Base-by-base conservation (phyloP, 2,329 filamentous ascomycete species). In the Stenocarpella maydis region DNA sequence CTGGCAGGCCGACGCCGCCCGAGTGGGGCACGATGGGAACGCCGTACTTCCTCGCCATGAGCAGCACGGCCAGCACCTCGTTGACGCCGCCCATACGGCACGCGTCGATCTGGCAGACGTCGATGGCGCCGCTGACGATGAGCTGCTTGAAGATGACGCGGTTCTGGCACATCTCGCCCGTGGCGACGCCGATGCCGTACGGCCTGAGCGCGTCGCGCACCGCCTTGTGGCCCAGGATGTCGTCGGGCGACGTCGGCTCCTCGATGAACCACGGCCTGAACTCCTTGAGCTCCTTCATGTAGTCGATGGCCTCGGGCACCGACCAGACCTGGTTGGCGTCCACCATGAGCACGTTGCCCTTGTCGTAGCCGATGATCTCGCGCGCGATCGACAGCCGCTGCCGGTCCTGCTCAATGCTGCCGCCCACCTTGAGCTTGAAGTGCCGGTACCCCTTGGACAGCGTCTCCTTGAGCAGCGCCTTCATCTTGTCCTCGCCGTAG, bases 81-180 rank as follows among this genome's bases (percentile, higher is more conserved):
- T 97, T 97, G 54, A 97, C 93, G 72, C 94, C 94, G 50, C 94
- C 94, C 74, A 97, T 87, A 31, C 94, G 91, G 84, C 94, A 97
- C 3, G 94, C 94, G 76, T 97, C 94, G 75, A 96, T 92, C 81
- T 97, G 94, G 78, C 93, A 94, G 24, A 97, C 89, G 76, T 96
- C 94, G 75, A 97, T 93, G 71, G 94, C 93, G 63, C 91, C 91
- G 2, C 89, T 85, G 78, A 91, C 88, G 64, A 97, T 87, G 71
- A 97, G 88, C 82, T 97, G 94, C 86, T 97, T 97, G 88, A 97
- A 97, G 76, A 97, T 89, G 73, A 97, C 92, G 47, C 94, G 90
- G 84, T 97, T 97, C 84, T 97, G 94, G 83, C 93, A 96, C 93
- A 97, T 97, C 83, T 97, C 94, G 72, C 94, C 94, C 0, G 94